Evolutionary conservation across 2,329 filamentous ascomycete species (phyloP), one percentile per base, ranked within the genome.

Genomic region (Phyllosticta ampelicida): DNA sequence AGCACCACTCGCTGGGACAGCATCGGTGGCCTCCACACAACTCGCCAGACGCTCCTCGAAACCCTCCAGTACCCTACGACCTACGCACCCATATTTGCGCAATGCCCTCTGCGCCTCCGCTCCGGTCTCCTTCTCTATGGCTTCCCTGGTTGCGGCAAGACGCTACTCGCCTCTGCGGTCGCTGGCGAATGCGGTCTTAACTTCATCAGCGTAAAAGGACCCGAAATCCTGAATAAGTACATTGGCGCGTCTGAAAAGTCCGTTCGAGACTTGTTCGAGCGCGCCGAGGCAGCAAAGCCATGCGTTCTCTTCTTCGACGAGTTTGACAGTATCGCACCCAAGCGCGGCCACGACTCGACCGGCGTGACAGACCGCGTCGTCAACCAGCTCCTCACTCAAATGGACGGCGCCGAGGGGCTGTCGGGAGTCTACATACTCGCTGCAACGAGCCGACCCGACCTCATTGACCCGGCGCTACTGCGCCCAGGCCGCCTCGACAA

Each of bases 301-400:
- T 97, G 94, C 65, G 89, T 99, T 4, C 78, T 99, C 9, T 99
- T 99, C 79, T 99, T 99, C 68, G 94, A 99, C 68, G 94, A 99
- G 71, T 99, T 99, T 68, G 94, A 99, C 74, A 91, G 89, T 48
- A 97, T 99, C 62, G 95, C 95, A 0, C 94, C 94, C 2, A 99
- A 97, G 74, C 83, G 94, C 74, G 94, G 94, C 0, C 94, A 99
- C 69, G 95, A 99, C 71, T 94, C 87, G 1, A 99, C 94, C 0
- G 94, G 95, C 63, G 95, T 99, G n/a, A 99, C 94, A 0, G 95
- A 99, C 72, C 85, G 95, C 44, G 95, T 99, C 0, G 94, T 99
- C 65, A 99, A 99, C 71, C 95, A 99, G 77, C 84, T 99, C 59
- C 81, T 99, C 10, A 99, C 95, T 0, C 92, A 97, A 72, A 99